Conservation (phyloP, 225 moss, liverwort and hornwort genomes). For the Neckera pumila region DNA sequence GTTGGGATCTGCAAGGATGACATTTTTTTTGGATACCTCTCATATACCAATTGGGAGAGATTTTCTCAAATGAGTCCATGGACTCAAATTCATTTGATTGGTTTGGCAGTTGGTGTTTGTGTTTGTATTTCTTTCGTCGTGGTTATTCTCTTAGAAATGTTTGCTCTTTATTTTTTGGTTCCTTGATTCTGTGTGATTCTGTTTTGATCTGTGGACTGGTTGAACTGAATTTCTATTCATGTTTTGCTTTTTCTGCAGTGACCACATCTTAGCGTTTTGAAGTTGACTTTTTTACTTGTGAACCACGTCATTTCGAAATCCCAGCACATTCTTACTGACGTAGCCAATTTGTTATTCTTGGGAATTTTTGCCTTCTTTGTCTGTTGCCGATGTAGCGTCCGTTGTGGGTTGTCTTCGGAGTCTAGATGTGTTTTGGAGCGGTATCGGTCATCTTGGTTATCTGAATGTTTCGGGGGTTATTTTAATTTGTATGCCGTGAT, state of each 20-base stretch:
- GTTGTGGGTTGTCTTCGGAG: background rate
- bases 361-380: too few relatives aligned
- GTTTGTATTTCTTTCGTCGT: background rate
- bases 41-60: accelerated
- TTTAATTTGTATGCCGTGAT: accelerated
- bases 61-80: background rate
- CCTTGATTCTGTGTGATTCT: too few relatives aligned
- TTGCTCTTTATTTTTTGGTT: background rate
- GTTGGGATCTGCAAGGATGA: slow-evolving; percentile 16
- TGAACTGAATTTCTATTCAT: accelerated
- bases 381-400: accelerated
- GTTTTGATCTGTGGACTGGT: accelerated
- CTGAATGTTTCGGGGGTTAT: accelerated
- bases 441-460: background rate
- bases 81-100: too few relatives aligned
- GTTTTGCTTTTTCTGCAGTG: background rate
- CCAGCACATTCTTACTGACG: accelerated
- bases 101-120: background rate
- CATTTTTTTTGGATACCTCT: slow-evolving; percentile 7
- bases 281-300: too few relatives aligned
- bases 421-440: accelerated
- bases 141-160: too few relatives aligned
- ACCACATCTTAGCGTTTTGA: background rate
- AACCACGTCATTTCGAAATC: accelerated
- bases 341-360: background rate